Percentiles rank a stretch among this genome's conserved stretches.
These are phyloP conservation scores for Wallacemonas collosoma DNA, from an alignment of 208 protist genomes.

Conservation along the genomic window DNA sequence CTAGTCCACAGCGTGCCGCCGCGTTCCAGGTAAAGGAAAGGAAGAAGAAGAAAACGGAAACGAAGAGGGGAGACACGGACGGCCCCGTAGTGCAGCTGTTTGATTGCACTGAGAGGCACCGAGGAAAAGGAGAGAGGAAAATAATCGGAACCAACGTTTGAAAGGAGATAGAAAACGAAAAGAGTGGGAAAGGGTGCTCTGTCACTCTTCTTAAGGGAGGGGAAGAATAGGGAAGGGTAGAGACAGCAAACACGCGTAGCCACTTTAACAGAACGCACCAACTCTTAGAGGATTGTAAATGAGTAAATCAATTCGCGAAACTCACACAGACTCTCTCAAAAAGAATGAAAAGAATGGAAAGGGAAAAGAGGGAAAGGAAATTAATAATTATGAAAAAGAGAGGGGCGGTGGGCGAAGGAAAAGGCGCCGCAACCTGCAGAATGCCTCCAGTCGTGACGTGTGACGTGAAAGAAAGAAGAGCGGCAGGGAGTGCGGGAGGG, in stretches of 20 bases:
- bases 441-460: no score
- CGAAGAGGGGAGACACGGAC: no score
- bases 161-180: constrained; percentile 1
- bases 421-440: no score
- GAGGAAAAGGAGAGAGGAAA: constrained; percentile 13
- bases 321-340: constrained; percentile 10
- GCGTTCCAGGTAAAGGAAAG: no score
- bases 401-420: no score
- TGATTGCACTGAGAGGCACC: no score
- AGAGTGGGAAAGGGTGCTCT: neutral
- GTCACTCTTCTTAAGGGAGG: neutral
- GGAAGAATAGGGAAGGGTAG: constrained; percentile 1
- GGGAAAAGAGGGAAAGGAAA: constrained; percentile 17
- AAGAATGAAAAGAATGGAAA: constrained; percentile 2
- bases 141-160: constrained; percentile 2
- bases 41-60: no score
- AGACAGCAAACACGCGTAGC: constrained; percentile 2
- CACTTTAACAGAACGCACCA: constrained; percentile 30
- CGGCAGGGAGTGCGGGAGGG: no score
- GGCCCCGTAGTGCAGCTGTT: no score
- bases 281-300: constrained; percentile 14
- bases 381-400: neutral
- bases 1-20: no score
- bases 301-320: constrained; percentile 26
- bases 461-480: no score